Evolutionary conservation across 2,329 filamentous ascomycete species (phyloP), one percentile per base, ranked within the genome.

Genomic region (Gnomoniopsis smithogilvyi): DNA sequence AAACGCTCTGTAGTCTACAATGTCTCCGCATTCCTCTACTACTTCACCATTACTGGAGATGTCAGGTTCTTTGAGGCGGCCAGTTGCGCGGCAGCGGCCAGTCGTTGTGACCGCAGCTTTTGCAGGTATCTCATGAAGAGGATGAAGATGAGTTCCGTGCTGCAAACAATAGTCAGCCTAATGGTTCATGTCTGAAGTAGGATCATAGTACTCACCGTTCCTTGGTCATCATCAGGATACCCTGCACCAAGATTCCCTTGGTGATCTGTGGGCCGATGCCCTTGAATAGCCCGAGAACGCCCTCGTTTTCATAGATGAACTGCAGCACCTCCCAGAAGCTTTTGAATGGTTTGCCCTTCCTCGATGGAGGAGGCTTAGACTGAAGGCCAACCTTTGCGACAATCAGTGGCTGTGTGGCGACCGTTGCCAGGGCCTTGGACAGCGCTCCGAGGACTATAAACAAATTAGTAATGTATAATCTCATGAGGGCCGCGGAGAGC

Each of bases 221-320:
- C 77, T 99, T 99, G 51, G 92, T 95, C 92, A 97, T 99, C 95
- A 99, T 99, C 43, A 99, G 80, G 58, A 99, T 86, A 52, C 95
- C 95, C 71, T 99, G 95, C 2, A 99, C 95, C 51, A 99, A 72
- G 54, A 99, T 76, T 1, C 95, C 95, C 76, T 99, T 99, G 60
- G 92, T 74, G 54, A 99, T 90, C 73, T 99, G 95, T 3, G 95
- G 95, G 0, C 86, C 92, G 65, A 99, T 96, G 46, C 95, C 95
- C 78, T 99, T 99, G 80, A 98, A 99, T 1, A 99, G 80, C n/a
- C 89, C 89, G 14, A 88, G 68, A 1, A 84, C 72, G 3, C 95
- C 95, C 71, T 99, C 95, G 62, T 96, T 87, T 68, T 96, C 80
- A 57, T 97, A 77, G 66, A 99, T 97, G 72, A 96, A 98, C 63